These are phyloP conservation scores for Aspergillaceae sp. DNA, from an alignment of 2,329 filamentous ascomycete species.

Conservation along the genomic window DNA sequence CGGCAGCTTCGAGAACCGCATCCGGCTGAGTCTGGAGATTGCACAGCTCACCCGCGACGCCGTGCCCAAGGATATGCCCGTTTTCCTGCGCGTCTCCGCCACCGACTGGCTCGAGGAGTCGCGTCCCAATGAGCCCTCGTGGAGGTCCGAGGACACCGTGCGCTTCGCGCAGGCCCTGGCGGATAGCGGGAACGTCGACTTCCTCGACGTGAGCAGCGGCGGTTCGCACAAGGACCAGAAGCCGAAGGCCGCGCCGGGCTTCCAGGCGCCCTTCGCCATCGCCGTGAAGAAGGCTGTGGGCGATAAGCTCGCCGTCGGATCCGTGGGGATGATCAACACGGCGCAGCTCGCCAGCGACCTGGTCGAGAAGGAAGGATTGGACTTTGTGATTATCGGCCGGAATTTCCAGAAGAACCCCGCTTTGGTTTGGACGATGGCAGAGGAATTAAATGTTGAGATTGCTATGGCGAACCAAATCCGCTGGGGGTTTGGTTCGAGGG, in stretches of 20 bases:
- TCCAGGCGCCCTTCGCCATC: conserved; percentile 66
- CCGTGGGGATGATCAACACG: conserved; percentile 65
- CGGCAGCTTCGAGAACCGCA: conserved; percentile 54
- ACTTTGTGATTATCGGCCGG: conserved; percentile 65
- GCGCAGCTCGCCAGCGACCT: conserved; percentile 60
- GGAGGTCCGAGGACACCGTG: conserved; percentile 58
- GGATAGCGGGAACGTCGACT: conserved; percentile 51
- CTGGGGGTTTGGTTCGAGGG: conserved; percentile 42
- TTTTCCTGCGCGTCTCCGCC: conserved; percentile 65
- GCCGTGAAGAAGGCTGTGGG: conserved; percentile 65
- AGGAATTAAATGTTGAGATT: conserved; percentile 62
- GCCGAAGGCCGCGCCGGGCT: conserved; percentile 48
- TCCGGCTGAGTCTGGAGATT: conserved; percentile 58
- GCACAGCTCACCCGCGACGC: conserved; percentile 53
- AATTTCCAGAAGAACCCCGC: conserved; percentile 77
- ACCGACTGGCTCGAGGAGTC: conserved; percentile 63
- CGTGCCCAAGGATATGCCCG: conserved; percentile 60
- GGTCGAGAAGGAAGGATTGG: conserved; percentile 46
- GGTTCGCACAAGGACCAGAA: conserved; percentile 53
- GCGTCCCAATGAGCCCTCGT: conserved; percentile 49
- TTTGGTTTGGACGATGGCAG: conserved; percentile 63
- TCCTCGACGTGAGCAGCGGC: conserved; percentile 36
- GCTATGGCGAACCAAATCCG: conserved; percentile 64
- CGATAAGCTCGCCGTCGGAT: conserved; percentile 60
- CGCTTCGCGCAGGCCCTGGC: conserved; percentile 60